Conservation (phyloP, 1,284 basidiomycete species). For the Ceratobasidium sp. region DNA sequence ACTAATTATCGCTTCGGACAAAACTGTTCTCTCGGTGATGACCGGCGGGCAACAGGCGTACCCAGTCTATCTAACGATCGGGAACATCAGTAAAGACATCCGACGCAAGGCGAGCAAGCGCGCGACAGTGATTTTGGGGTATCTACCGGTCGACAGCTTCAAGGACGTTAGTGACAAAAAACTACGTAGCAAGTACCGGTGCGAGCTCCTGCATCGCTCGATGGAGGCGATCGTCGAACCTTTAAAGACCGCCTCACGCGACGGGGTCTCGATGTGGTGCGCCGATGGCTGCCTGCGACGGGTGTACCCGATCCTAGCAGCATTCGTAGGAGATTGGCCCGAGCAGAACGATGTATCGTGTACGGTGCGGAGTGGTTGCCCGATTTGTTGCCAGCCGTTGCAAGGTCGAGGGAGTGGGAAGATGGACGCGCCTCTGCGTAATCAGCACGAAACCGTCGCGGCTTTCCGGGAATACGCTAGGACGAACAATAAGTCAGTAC, state of each 20-base stretch:
- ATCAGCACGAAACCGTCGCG: background rate
- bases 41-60: conserved; percentile 41
- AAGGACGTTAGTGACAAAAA: conserved; percentile 6
- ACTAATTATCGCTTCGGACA: conserved; percentile 47
- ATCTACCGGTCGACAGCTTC: conserved; percentile 44
- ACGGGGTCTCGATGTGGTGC: conserved; percentile 46
- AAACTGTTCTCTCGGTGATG: conserved; percentile 41
- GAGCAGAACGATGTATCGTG: conserved; percentile 50
- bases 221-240: conserved; percentile 49
- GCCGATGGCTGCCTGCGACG: conserved; percentile 45
- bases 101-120: conserved; percentile 29
- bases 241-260: conserved; percentile 34
- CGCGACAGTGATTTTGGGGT: conserved; percentile 44
- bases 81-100: conserved; percentile 43
- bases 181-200: background rate
- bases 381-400: conserved; percentile 11
- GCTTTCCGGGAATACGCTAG: conserved; percentile 5
- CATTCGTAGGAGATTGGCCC: conserved; percentile 51
- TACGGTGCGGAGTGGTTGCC: conserved; percentile 37
- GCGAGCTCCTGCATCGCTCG: conserved; percentile 50
- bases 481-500: background rate
- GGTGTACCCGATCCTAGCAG: conserved; percentile 49
- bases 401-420: conserved; percentile 11
- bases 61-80: conserved; percentile 22
- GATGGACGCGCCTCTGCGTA: background rate